Conservation (phyloP, 129 eudicot species). For the Saussurea involucrata region DNA sequence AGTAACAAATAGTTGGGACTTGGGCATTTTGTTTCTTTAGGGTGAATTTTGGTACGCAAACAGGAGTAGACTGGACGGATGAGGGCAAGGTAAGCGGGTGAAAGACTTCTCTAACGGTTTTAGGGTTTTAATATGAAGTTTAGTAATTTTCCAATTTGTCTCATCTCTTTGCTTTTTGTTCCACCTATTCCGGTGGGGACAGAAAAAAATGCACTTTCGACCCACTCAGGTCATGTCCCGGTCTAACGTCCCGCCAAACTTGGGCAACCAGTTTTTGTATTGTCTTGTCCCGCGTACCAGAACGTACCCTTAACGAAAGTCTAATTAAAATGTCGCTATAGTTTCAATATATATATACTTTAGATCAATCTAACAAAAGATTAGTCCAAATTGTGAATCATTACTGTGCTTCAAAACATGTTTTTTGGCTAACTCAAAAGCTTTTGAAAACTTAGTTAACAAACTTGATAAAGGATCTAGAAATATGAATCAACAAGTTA, state of each 20-base stretch:
- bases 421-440: background rate
- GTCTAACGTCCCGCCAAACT: background rate
- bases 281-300: background rate
- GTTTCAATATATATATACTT: background rate
- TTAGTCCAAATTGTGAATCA: background rate
- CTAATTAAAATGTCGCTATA: background rate
- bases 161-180: background rate
- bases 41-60: background rate
- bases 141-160: background rate
- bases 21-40: background rate
- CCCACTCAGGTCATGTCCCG: background rate
- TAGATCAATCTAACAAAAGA: background rate
- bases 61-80: background rate
- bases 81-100: background rate
- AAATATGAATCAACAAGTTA: constrained; percentile 20
- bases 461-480: background rate
- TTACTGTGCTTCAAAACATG: background rate
- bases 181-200: background rate
- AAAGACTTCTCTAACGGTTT: background rate
- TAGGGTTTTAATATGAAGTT: background rate
- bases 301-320: background rate
- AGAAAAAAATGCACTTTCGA: too few species aligned
- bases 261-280: background rate
- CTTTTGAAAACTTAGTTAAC: background rate
- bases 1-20: background rate